Percentiles rank a stretch among this genome's conserved stretches.
Evolutionary conservation across 2,329 filamentous ascomycete species (phyloP).

Genomic region (Verruconis gallopava): DNA sequence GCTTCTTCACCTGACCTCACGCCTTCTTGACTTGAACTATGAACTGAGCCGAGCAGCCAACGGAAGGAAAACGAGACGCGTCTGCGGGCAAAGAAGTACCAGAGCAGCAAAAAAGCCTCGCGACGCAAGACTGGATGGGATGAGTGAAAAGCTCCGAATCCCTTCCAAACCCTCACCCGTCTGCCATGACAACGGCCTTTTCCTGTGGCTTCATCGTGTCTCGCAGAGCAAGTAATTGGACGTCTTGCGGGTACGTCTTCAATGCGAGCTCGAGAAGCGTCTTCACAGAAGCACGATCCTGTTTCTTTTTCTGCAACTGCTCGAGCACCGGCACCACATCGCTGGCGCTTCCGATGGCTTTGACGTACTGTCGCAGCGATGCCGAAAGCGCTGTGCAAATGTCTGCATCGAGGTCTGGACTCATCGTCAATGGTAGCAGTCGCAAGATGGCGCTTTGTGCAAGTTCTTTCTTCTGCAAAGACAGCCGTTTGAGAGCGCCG

Average conservation of each 20-base stretch:
- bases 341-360: background rate
- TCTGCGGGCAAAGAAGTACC: slow-evolving; percentile 45
- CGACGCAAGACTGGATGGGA: slow-evolving; percentile 29
- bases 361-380: slow-evolving; percentile 26
- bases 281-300: slow-evolving; percentile 3
- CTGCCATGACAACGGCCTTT: background rate
- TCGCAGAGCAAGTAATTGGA: background rate
- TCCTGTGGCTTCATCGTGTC: background rate
- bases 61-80: slow-evolving; percentile 45
- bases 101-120: slow-evolving; percentile 48
- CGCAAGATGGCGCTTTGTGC: slow-evolving; percentile 35
- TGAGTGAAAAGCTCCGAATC: no score
- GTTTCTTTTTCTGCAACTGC: slow-evolving; percentile 9
- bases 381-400: slow-evolving; percentile 38
- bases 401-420: slow-evolving; percentile 37
- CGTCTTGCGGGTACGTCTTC: background rate
- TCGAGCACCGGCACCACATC: background rate
- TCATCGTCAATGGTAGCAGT: slow-evolving; percentile 33
- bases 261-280: slow-evolving; percentile 1
- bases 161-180: background rate
- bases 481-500: slow-evolving; percentile 29
- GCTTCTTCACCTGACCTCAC: background rate
- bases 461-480: slow-evolving; percentile 23
- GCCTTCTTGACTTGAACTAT: background rate
- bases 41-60: slow-evolving; percentile 27